Base-by-base conservation (phyloP, 177 flowering plant genomes). In the Vitis hybrid region DNA sequence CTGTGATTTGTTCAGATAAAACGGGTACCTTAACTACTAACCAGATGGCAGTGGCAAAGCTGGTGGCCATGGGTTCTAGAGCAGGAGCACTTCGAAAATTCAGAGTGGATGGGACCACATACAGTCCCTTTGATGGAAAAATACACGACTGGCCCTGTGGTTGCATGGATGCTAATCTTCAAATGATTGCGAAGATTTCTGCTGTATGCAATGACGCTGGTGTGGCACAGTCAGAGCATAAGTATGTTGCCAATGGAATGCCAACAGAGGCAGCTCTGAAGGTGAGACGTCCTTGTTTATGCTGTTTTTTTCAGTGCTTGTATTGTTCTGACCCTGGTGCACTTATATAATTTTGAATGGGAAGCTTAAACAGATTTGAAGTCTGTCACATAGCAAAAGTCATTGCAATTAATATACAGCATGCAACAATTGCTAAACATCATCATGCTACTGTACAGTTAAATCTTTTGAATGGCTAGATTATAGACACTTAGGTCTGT, bases 211-310 rank as follows among this genome's bases (percentile, higher is more conserved):
- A 90, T 82, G 91, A 88, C 83, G 86, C 94, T 52, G 81, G 87
- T 52, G 73, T 88, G 13, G 82, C 79, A 65, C 78, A 77, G 57
- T 77, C 91, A 30, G 92, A 79, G 52, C 63, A 82, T 46, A 82
- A 85, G 57, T 88, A 72, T 70, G 78, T 86, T 50, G 88, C 92
- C 63, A 80, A 51, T 67, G 94, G 94, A 69, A 78, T 88, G 85
- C 94, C 94, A 10, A 90, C 94, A 40, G 94, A 90, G 72, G 94
- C 94, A 49, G 94, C 94, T 30, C 67, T 90, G 49, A 90, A 90
- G 91, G 94, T 90, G 60, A 70, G 35, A 56, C 1, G 11, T 67
- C 11, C 32, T 17, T 60, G 21, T 32, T 12, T 11, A 46, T 10
- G 15, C 27, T 68, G 49, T 35, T 13, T 19, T 40, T 35, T 40